Base-by-base conservation (phyloP, 306 rosid species). In the Citrullus mucosospermus region DNA sequence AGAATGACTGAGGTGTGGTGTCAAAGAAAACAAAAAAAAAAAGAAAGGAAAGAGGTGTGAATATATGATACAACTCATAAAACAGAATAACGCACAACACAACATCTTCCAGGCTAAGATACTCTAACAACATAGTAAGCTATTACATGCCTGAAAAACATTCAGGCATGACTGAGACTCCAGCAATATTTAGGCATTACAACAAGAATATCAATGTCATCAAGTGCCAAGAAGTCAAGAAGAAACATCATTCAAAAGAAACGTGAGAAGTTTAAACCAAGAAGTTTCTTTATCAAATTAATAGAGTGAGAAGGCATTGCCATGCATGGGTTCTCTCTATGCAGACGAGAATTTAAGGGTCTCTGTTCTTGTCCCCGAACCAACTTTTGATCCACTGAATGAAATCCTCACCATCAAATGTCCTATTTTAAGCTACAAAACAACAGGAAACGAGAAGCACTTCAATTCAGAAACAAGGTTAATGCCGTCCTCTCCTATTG, bases 51-150 rank as follows among this genome's bases (percentile, higher is more conserved):
- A 76, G 79, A 83, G 48, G 44, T 3, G 71, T 8, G 48, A 7
- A 38, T 2, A 66, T 39, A 66, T 58, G 88, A 86, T 88, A 90
- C 97, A 86, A 78, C 78, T 79, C 85, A 85, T 89, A 88, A 90
- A 88, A 77, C 41, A 88, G 76, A 88, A 78, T 25, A 70, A 55
- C 13, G 83, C 86, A 85, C 80, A 90, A 76, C 48, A 88, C 90
- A 89, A 60, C 90, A 91, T 83, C 93, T 86, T 86, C 85, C 73
- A 38, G 73, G 81, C 90, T 84, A 87, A 82, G 51, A 85, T 83
- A 93, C 96, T 89, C 91, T 55, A 91, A 89, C 92, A 91, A 83
- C 79, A 85, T 82, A 66, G 73, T 85, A 87, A 90, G 83, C 85
- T 80, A 88, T 73, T 56, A 82, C 81, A 81, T 63, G 82, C 78